Conservation (phyloP, 768 basidiomycete genomes). For the Boletus rubescentipes region DNA sequence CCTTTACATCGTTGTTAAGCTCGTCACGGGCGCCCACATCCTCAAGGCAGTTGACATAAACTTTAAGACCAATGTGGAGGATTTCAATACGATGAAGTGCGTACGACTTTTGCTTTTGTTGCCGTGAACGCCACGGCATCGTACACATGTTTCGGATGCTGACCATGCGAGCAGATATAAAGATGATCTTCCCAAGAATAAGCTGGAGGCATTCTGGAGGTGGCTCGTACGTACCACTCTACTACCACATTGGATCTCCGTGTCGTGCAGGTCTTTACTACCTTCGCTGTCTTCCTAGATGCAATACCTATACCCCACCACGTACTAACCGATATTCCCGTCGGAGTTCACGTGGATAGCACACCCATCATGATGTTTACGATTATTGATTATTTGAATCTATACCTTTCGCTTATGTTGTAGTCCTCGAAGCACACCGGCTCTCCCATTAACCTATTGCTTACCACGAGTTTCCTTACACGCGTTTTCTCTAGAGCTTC, state of each 20-base stretch:
- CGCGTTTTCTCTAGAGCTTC: no score
- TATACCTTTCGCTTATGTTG: no score
- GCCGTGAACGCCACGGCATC: not conserved
- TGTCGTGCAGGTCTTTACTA: not conserved
- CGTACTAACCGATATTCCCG: not conserved
- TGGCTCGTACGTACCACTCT: constrained; percentile 31
- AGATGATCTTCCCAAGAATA: constrained; percentile 29
- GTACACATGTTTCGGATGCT: not conserved
- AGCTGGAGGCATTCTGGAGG: constrained; percentile 26
- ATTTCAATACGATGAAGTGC: constrained; percentile 31
- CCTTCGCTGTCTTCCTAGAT: not conserved
- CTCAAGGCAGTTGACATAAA: constrained; percentile 26
- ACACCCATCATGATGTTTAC: not conserved
- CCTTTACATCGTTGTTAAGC: constrained; percentile 37
- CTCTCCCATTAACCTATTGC: no score
- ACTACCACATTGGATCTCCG: no score
- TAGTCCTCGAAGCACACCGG: no score
- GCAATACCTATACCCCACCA: not conserved
- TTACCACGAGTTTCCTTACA: no score
- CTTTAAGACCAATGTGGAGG: constrained; percentile 23
- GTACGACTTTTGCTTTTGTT: not conserved
- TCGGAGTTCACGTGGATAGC: no score
- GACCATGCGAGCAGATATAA: constrained; percentile 17
- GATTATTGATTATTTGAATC: not conserved
- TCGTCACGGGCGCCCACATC: constrained; percentile 8